These are phyloP conservation scores for Theileria annulata DNA, from an alignment of 169 alveolate species.

Conservation along the genomic window DNA sequence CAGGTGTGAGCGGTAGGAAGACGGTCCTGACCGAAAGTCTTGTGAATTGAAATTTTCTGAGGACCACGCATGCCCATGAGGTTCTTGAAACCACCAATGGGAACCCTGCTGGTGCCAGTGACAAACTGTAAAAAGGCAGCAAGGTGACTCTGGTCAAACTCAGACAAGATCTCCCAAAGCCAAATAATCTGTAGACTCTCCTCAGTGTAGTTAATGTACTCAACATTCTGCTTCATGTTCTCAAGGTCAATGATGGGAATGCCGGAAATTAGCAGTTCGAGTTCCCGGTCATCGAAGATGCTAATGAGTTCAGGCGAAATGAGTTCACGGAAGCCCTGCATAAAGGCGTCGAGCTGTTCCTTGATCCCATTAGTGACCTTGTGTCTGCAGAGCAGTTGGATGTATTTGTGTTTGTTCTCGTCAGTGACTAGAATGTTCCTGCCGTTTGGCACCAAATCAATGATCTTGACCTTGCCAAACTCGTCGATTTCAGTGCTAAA, in stretches of 20 bases:
- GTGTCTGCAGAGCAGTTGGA: conserved; percentile 91
- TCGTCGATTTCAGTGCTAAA: conserved; percentile 92
- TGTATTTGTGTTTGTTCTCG: conserved; percentile 92
- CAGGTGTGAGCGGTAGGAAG: conserved; percentile 99
- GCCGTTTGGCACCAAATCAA: conserved; percentile 96
- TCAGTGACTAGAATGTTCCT: conserved; percentile 89
- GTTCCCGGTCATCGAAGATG: conserved; percentile 94
- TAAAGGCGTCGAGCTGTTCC: conserved; percentile 93
- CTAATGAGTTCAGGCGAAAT: conserved; percentile 93
- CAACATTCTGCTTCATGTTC: conserved; percentile 93
- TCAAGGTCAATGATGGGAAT: conserved; percentile 97
- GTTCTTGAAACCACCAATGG: conserved; percentile 97
- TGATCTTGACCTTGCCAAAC: conserved; percentile 90
- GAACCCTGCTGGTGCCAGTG: conserved; percentile 90
- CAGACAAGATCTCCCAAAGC: conserved; percentile 93
- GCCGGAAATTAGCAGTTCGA: conserved; percentile 95
- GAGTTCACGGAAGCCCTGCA: conserved; percentile 96
- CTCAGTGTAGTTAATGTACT: conserved; percentile 90
- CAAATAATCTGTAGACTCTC: conserved; percentile 86
- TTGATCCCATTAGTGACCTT: conserved; percentile 92
- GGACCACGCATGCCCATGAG: conserved; percentile 99
- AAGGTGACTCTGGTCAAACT: conserved; percentile 88
- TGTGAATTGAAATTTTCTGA: conserved; percentile 93
- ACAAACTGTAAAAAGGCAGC: conserved; percentile 89
- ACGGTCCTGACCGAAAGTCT: conserved; percentile 87